Evolutionary conservation across 2,329 filamentous ascomycete species (phyloP), one percentile per base, ranked within the genome.

Genomic region (Diaporthe sp.): DNA sequence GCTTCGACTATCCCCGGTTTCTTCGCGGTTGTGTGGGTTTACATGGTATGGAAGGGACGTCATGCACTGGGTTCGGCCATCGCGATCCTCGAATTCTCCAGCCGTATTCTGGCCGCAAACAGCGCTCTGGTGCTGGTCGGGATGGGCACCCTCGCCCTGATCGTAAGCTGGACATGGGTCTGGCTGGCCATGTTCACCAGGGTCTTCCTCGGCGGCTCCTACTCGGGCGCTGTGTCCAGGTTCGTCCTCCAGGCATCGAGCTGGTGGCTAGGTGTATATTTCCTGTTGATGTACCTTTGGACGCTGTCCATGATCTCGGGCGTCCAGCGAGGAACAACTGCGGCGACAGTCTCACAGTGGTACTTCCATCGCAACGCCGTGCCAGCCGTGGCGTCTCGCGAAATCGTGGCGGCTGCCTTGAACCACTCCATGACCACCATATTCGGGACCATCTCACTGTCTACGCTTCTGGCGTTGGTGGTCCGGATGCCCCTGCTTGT

Each of bases 181-280:
- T 99, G 97, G 97, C 91, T 98, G 78, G 92, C 92, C 79, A 98
- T 99, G 95, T 98, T 99, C 83, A 96, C 96, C 10, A 91, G 95
- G 58, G 92, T 98, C 74, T 99, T 99, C 83, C 91, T 98, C 75
- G 95, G 95, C n/a, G 97, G 97, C 0, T 94, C 96, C 82, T 92
- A 96, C 77, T 91, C 92, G 22, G 90, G 89, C 75, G 86, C 82
- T 28, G 86, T 92, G 40, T 86, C 88, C 0, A 82, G 83, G 55
- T 98, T 97, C 84, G 90, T 97, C 80, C 95, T 98, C 80, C 93
- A 95, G 80, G 86, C 93, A 25, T 95, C 95, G 75, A 98, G 93
- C 79, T 98, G 96, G 96, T 98, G 95, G 94, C 88, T 99, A 4
- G 97, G 94, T n/a, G 89, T 91, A 33, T 97, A 93, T 82, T 99